phyloP scores from a whole-genome alignment of 345 rosid species.

The Gossypium rotundifolium region DNA sequence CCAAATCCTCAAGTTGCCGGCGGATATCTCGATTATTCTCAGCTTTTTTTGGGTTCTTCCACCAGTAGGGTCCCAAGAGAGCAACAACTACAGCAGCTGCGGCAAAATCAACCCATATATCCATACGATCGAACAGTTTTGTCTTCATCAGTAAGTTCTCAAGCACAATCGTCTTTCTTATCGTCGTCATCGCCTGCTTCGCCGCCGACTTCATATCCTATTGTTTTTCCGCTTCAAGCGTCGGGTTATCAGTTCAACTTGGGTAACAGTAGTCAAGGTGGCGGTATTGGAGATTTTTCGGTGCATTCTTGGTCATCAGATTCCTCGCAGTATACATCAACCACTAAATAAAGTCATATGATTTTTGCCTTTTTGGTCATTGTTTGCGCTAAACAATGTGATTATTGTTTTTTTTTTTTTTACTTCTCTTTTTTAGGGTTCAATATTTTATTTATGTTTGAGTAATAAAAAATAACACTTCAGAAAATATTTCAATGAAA shows the following conservation, averaged over 20 bases:
- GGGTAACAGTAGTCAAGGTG: slow-evolving; percentile 2
- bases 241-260: slow-evolving; percentile 17
- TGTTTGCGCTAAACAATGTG: neutral
- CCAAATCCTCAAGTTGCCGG: slow-evolving; percentile 15
- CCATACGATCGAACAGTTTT: slow-evolving; percentile 37
- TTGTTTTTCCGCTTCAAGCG: slow-evolving; percentile 6
- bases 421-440: neutral
- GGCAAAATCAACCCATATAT: slow-evolving; percentile 18
- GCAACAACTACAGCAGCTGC: neutral
- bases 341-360: neutral
- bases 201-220: slow-evolving; percentile 16
- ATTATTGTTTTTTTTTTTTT: neutral
- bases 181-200: slow-evolving; percentile 19
- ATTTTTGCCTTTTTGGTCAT: neutral
- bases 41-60: slow-evolving; percentile 4
- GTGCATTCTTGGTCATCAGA: slow-evolving; percentile 1
- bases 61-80: slow-evolving; percentile 12
- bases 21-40: slow-evolving; percentile 7
- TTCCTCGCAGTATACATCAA: neutral
- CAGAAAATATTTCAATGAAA: too few relatives aligned
- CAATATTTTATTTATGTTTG: too few relatives aligned
- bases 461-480: too few relatives aligned
- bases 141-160: slow-evolving; percentile 16
- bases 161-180: slow-evolving; percentile 25
- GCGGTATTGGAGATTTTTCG: slow-evolving; percentile 4